Percentiles rank a stretch among this genome's conserved stretches.
These are phyloP conservation scores for Stenogyne calaminthoides DNA, from an alignment of 305 asterid species.

Conservation along the genomic window DNA sequence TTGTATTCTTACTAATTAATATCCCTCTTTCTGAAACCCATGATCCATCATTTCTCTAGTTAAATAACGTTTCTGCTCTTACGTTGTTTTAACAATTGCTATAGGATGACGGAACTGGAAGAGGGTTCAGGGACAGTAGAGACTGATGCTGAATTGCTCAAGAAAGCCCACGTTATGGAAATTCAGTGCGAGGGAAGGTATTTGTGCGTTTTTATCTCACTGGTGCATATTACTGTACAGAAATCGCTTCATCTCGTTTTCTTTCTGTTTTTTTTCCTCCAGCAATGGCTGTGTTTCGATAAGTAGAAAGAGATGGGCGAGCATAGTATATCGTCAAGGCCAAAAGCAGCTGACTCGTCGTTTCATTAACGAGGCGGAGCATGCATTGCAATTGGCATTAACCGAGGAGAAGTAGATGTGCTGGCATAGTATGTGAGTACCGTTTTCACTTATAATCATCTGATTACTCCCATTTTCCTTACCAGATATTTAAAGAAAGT, in stretches of 20 bases:
- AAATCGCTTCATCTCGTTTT: not conserved
- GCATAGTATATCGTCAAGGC: slow-evolving; percentile 75
- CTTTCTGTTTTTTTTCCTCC: not conserved
- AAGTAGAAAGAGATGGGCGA: slow-evolving; percentile 55
- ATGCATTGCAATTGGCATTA: slow-evolving; percentile 73
- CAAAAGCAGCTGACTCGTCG: slow-evolving; percentile 71
- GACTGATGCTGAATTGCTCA: slow-evolving; percentile 57
- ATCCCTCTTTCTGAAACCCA: not conserved
- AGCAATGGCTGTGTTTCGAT: slow-evolving; percentile 26
- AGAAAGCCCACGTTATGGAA: slow-evolving; percentile 35
- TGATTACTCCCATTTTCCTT: not conserved
- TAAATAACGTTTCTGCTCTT: not conserved
- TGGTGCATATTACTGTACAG: not conserved
- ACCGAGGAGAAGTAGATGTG: slow-evolving; percentile 36
- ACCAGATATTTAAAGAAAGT: not conserved
- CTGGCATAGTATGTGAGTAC: not conserved
- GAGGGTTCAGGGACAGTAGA: slow-evolving; percentile 88
- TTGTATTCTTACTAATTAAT: not conserved
- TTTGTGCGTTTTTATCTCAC: not conserved
- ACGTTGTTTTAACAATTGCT: slow-evolving; percentile 13
- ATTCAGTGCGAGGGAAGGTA: slow-evolving; percentile 44
- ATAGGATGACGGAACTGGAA: slow-evolving; percentile 80
- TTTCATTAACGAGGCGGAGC: slow-evolving; percentile 79
- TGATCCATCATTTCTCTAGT: not conserved
- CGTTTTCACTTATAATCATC: not conserved